Evolutionary conservation across 306 rosid species (phyloP), one percentile per base, ranked within the genome.

Genomic region (Comarum palustre): DNA sequence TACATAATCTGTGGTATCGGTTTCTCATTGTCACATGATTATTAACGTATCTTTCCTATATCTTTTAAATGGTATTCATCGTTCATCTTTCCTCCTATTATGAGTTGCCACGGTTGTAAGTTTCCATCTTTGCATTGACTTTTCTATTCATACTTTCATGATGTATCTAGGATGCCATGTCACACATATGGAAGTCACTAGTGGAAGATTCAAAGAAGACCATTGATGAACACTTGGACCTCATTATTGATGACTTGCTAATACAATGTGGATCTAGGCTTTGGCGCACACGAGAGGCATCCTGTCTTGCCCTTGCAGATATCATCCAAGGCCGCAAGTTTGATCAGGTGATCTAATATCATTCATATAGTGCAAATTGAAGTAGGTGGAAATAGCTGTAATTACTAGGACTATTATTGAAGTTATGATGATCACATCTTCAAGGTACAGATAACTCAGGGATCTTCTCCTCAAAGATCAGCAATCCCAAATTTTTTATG

Each of bases 261-360:
- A 79, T 79, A 51, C 98, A 91, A 79, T 90, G 92, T 87, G 97
- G 96, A 78, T 91, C 98, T 58, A 85, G 97, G 90, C 94, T 91
- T 71, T 94, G 98, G 98, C 90, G 95, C 78, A 91, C 97, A 24
- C 98, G 97, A 41, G 95, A 94, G 81, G 88, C 98, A 62, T 91
- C 98, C 1, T 91, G 96, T 80, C 90, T 89, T 77, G 97, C 96
- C 76, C 92, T 94, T 75, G 89, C 92, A 24, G 98, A 94, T 87
- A 86, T 94, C 66, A 82, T 91, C 77, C 96, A 89, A 84, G 98
- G 98, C 74, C 87, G 92, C 55, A 91, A 79, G 80, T 91, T 94
- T 77, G 73, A 80, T 77, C 97, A 91, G 96, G 98, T 94, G 73
- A 64, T 45, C n/a, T 46, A 22, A 48, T 6, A 48, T 48, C 55